A percentile compares a stretch with the other conserved stretches of the same genome.
Evolutionary conservation across 495 filamentous ascomycete genomes (phyloP).

Genomic region (Lophiostoma macrostomum): DNA sequence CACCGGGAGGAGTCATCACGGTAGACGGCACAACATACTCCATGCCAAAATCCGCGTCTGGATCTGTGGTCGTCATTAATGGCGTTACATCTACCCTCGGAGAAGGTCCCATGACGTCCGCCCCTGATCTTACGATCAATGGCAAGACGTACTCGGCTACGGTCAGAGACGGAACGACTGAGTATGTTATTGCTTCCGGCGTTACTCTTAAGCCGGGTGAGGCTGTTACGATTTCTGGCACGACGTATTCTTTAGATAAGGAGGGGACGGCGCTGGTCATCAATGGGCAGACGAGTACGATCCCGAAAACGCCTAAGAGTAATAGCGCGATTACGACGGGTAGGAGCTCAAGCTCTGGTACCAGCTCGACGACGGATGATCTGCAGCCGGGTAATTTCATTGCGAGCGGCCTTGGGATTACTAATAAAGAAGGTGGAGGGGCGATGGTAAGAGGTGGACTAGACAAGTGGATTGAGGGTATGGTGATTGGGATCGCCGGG

Average conservation of each 20-base stretch:
- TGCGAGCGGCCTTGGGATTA: constrained; percentile 21
- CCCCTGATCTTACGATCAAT: constrained; percentile 24
- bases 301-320: constrained; percentile 16
- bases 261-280: constrained; percentile 35
- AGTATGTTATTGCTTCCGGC: constrained; percentile 35
- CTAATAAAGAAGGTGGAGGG: constrained; percentile 8
- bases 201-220: constrained; percentile 39
- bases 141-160: constrained; percentile 35
- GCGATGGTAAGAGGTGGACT: background rate
- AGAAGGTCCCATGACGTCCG: constrained; percentile 13
- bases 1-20: constrained; percentile 25
- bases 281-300: constrained; percentile 32
- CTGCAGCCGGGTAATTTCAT: constrained; percentile 20
- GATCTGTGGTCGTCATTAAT: constrained; percentile 25
- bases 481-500: constrained; percentile 22
- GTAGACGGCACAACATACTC: constrained; percentile 27
- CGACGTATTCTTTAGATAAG: constrained; percentile 34
- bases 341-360: background rate
- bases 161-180: constrained; percentile 30
- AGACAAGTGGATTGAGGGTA: constrained; percentile 20
- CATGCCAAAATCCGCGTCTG: constrained; percentile 25
- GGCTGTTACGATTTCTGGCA: constrained; percentile 36
- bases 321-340: constrained; percentile 24
- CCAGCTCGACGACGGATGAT: constrained; percentile 5
- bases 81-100: constrained; percentile 27